A percentile compares a stretch with the other conserved stretches of the same genome.
Conservation (phyloP, 2,329 filamentous ascomycete genomes). For the Lachnellula willkommii region DNA sequence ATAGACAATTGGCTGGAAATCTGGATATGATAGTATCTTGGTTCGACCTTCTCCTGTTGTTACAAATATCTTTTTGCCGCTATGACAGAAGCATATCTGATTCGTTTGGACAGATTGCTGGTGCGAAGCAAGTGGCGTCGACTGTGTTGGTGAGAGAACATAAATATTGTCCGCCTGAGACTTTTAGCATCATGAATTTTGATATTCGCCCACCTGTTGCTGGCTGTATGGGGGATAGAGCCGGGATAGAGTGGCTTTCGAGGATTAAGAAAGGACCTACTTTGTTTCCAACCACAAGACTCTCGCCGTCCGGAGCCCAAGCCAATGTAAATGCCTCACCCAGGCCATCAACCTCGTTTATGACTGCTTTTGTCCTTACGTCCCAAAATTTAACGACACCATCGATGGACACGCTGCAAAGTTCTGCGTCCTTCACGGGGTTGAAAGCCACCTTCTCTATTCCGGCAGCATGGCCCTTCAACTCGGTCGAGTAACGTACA, state of each 20-base stretch:
- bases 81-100: constrained; percentile 69
- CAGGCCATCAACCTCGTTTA: constrained; percentile 62
- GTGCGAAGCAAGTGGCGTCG: constrained; percentile 51
- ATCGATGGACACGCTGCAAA: constrained; percentile 69
- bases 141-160: constrained; percentile 55
- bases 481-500: constrained; percentile 68
- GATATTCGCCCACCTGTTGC: too few species aligned
- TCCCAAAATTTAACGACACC: constrained; percentile 77
- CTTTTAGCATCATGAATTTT: too few species aligned
- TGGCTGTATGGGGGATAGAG: neutral
- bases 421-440: constrained; percentile 68
- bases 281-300: constrained; percentile 68
- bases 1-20: constrained; percentile 50
- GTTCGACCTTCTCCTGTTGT: constrained; percentile 67
- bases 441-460: constrained; percentile 77
- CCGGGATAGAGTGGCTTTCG: neutral
- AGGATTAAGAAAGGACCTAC: constrained; percentile 42
- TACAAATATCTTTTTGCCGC: constrained; percentile 63
- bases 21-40: constrained; percentile 64
- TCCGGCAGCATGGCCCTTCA: constrained; percentile 59
- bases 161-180: constrained; percentile 56
- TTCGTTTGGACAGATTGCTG: constrained; percentile 63
- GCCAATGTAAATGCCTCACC: constrained; percentile 65
- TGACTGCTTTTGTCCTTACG: constrained; percentile 64
- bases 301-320: constrained; percentile 68